These are phyloP conservation scores for Trichophyton benhamiae DNA, from an alignment of 2,329 filamentous ascomycete genomes.

Conservation along the genomic window DNA sequence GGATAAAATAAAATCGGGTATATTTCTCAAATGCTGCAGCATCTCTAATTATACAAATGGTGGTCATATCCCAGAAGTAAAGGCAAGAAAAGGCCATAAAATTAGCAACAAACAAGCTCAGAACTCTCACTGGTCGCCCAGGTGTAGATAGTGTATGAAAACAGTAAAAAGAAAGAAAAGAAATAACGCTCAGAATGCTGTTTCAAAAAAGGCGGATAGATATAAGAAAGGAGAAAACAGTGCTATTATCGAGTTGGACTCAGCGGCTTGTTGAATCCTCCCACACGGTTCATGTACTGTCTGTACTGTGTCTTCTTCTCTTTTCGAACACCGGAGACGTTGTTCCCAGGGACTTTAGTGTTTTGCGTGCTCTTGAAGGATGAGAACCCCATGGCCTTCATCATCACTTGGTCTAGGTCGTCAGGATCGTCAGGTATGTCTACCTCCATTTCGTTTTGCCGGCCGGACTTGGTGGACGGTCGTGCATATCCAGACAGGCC, in stretches of 20 bases:
- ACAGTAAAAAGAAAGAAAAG: background rate
- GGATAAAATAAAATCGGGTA: background rate
- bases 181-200: background rate
- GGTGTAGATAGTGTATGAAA: background rate
- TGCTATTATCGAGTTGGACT: slow-evolving; percentile 31
- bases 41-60: background rate
- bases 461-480: slow-evolving; percentile 22
- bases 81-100: background rate
- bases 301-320: slow-evolving; percentile 91
- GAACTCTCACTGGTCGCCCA: background rate
- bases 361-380: slow-evolving; percentile 78
- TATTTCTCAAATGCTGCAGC: background rate
- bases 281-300: slow-evolving; percentile 69
- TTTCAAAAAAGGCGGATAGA: background rate
- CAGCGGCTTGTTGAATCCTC: slow-evolving; percentile 40
- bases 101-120: background rate
- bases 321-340: slow-evolving; percentile 69
- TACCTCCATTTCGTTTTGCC: slow-evolving; percentile 17
- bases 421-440: slow-evolving; percentile 36
- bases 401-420: slow-evolving; percentile 60
- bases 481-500: slow-evolving; percentile 16
- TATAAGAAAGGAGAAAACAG: background rate
- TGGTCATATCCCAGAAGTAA: background rate
- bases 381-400: slow-evolving; percentile 79
- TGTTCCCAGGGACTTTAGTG: slow-evolving; percentile 78